phyloP scores from a whole-genome alignment of 2,329 filamentous ascomycete genomes.

The Penicillium palitans region DNA sequence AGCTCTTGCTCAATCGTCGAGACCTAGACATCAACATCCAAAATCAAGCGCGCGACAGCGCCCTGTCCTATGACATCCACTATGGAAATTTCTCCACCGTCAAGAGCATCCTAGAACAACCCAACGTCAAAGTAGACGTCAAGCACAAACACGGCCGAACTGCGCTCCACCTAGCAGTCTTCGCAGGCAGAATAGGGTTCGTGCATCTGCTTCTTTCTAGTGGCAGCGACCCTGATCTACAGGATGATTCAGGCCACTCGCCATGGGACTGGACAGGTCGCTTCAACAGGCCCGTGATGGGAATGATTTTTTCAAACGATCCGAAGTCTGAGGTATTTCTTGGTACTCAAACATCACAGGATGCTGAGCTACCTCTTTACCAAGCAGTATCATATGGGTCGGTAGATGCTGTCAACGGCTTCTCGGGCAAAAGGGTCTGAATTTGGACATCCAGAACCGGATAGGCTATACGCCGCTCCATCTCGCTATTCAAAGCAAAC shows the following conservation, averaged over 20 bases:
- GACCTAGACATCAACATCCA: too few relatives aligned
- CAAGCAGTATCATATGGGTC: slow-evolving; percentile 4
- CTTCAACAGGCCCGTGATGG: neutral
- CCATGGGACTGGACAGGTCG: neutral
- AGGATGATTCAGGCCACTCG: slow-evolving; percentile 3
- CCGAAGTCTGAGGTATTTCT: neutral
- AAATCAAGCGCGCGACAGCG: neutral
- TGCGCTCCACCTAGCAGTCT: slow-evolving; percentile 1
- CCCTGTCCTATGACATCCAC: slow-evolving; percentile 1
- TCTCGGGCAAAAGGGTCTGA: neutral
- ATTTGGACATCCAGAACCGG: neutral
- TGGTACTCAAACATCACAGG: neutral
- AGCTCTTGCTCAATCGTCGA: too few relatives aligned
- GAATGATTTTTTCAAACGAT: neutral
- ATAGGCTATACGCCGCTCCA: neutral
- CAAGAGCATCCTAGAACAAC: neutral
- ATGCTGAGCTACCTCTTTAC: slow-evolving; percentile 3
- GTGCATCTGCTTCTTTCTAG: neutral
- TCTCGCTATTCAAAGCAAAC: neutral
- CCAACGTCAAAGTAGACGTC: neutral
- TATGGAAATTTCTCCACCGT: neutral
- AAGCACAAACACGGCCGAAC: neutral
- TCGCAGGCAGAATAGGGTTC: neutral
- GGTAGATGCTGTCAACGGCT: neutral
- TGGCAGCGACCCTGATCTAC: neutral